A percentile compares a stretch with the other conserved stretches of the same genome.
Conservation (phyloP, 2,329 filamentous ascomycete species). For the Curvularia lunata region DNA sequence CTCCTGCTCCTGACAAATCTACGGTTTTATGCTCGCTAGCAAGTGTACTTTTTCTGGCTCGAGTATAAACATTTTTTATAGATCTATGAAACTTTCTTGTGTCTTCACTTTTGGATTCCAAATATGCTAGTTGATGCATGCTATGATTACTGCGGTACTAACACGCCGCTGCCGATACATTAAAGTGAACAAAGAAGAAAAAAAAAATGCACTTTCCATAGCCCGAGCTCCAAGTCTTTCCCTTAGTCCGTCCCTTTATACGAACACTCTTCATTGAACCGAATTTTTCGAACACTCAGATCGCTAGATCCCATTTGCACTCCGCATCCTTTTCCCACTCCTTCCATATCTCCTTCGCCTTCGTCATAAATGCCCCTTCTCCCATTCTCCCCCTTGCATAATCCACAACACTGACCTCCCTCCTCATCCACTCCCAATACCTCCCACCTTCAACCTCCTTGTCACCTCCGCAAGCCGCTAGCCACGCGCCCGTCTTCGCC, state of each 20-base stretch:
- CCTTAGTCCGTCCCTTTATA: neutral
- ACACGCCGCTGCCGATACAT: neutral
- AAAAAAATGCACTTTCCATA: neutral
- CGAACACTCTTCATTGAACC: neutral
- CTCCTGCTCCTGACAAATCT: neutral
- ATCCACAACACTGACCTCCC: conserved; percentile 16
- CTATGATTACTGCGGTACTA: neutral
- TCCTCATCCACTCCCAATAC: conserved; percentile 22
- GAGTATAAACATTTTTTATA: neutral
- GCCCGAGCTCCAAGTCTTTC: neutral
- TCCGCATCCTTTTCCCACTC: conserved; percentile 20
- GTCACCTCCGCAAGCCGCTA: conserved; percentile 15
- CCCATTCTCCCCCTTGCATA: conserved; percentile 11
- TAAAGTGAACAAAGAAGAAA: neutral
- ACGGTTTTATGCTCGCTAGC: neutral
- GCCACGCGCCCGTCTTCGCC: conserved; percentile 23
- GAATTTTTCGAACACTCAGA: neutral
- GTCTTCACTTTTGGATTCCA: neutral
- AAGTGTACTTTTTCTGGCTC: neutral
- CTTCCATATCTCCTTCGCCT: conserved; percentile 8
- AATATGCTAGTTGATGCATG: neutral
- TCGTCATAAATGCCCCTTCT: conserved; percentile 4
- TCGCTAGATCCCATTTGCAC: conserved; percentile 7
- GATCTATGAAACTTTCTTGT: neutral
- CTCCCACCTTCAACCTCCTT: conserved; percentile 10